A percentile compares a stretch with the other conserved stretches of the same genome.
These are phyloP conservation scores for Phytophthora megakarya DNA, from an alignment of 352 stramenopile genomes.

Conservation along the genomic window DNA sequence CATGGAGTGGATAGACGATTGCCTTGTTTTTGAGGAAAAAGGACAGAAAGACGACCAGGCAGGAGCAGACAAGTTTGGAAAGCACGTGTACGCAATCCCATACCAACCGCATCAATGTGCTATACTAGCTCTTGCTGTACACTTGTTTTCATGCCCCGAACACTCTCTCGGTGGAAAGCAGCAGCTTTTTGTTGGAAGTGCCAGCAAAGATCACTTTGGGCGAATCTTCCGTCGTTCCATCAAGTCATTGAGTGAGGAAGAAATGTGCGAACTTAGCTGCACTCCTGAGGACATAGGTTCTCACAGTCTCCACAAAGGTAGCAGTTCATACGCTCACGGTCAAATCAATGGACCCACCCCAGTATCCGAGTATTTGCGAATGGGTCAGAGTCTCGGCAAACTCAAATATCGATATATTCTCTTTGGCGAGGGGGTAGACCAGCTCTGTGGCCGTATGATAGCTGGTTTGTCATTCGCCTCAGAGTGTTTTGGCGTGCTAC, in stretches of 20 bases:
- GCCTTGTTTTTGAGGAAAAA: too few species aligned
- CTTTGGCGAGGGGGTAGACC: neutral
- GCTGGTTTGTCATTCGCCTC: neutral
- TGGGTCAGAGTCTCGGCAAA: neutral
- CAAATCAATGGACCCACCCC: neutral
- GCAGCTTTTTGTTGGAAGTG: neutral
- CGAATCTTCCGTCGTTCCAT: neutral
- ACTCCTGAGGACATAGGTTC: neutral
- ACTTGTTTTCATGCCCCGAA: neutral
- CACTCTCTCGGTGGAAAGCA: neutral
- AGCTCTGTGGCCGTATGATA: neutral
- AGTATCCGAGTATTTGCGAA: neutral
- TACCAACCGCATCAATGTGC: neutral
- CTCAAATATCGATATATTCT: neutral
- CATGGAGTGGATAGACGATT: too few species aligned
- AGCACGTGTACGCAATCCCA: neutral
- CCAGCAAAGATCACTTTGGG: neutral
- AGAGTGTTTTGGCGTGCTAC: neutral
- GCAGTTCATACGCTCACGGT: neutral
- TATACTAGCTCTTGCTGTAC: neutral
- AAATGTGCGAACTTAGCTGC: neutral
- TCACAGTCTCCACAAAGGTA: neutral
- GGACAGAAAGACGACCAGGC: too few species aligned
- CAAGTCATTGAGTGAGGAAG: neutral
- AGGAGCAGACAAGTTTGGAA: too few species aligned